Percentiles rank a stretch among this genome's conserved stretches.
Conservation (phyloP, 2,329 filamentous ascomycete species). For the Cercospora sp. region DNA sequence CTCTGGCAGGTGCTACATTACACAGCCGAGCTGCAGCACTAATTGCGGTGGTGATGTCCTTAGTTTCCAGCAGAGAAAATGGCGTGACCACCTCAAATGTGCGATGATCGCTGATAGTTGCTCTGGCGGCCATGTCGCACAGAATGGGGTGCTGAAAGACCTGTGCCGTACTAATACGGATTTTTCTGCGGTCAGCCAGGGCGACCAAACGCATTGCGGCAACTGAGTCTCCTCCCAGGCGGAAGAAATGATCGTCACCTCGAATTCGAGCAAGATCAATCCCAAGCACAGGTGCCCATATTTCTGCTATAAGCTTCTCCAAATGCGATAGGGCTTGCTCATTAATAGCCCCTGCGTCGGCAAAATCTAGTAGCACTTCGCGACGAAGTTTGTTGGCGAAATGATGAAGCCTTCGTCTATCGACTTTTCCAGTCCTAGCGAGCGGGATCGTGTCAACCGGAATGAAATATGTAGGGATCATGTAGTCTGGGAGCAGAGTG, state of each 20-base stretch:
- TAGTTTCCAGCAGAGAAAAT: conserved; percentile 8
- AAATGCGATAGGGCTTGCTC: neutral
- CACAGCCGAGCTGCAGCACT: conserved; percentile 14
- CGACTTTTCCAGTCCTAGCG: conserved; percentile 72
- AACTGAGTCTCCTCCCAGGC: conserved; percentile 49
- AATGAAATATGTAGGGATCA: conserved; percentile 73
- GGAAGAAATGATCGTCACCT: conserved; percentile 46
- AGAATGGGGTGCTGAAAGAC: conserved; percentile 9
- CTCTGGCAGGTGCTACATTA: conserved; percentile 15
- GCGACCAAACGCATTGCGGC: conserved; percentile 47
- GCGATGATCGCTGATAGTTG: neutral
- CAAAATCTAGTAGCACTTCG: neutral
- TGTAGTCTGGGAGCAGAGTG: conserved; percentile 55
- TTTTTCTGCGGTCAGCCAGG: conserved; percentile 29
- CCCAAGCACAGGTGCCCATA: conserved; percentile 37
- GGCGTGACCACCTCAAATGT: neutral
- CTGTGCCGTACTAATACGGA: conserved; percentile 3
- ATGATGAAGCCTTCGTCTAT: conserved; percentile 47
- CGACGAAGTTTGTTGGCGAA: neutral
- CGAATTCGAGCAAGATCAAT: neutral
- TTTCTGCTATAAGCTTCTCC: neutral
- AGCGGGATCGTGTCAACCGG: conserved; percentile 68
- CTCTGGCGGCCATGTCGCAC: conserved; percentile 2
- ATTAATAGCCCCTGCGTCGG: neutral
- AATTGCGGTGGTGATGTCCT: neutral